Percentiles rank a stretch among this genome's conserved stretches.
phyloP scores from a whole-genome alignment of 139 green algal species.

The Chlorella vulgaris region DNA sequence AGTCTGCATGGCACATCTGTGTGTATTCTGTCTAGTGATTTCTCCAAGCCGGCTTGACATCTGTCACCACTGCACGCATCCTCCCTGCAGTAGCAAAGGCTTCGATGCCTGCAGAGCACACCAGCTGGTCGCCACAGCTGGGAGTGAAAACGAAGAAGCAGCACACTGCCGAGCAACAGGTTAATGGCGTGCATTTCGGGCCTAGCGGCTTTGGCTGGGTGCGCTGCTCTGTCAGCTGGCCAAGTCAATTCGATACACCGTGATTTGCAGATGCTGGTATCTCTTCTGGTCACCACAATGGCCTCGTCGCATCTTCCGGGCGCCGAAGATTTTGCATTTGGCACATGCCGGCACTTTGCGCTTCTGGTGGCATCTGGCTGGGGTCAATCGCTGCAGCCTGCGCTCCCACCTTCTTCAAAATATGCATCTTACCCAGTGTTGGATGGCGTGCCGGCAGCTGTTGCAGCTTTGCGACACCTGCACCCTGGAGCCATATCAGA shows the following conservation, averaged over 20 bases:
- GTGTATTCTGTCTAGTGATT: no score
- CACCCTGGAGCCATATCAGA: slow-evolving; percentile 88
- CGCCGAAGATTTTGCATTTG: slow-evolving; percentile 62
- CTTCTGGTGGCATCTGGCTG: slow-evolving; percentile 83
- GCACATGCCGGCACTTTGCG: slow-evolving; percentile 88
- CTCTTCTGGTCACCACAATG: slow-evolving; percentile 60
- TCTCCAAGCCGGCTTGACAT: no score
- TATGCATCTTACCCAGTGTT: slow-evolving; percentile 39
- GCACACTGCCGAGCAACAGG: slow-evolving; percentile 78
- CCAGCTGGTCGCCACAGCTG: slow-evolving; percentile 51
- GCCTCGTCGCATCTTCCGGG: slow-evolving; percentile 64
- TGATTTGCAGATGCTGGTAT: slow-evolving; percentile 54
- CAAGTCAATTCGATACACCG: no score
- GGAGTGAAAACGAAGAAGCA: slow-evolving; percentile 87
- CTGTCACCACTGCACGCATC: no score
- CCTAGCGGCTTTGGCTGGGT: no score
- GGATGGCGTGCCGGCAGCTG: slow-evolving; percentile 52
- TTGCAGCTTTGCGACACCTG: slow-evolving; percentile 64
- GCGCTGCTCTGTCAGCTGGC: no score
- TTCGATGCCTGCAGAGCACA: neutral
- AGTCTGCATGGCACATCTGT: no score
- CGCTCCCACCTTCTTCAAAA: slow-evolving; percentile 39
- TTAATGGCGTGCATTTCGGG: no score
- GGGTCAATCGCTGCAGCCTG: slow-evolving; percentile 2
- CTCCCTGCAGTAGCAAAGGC: no score